Conservation (phyloP, 345 rosid genomes). For the Kandelia obovata region DNA sequence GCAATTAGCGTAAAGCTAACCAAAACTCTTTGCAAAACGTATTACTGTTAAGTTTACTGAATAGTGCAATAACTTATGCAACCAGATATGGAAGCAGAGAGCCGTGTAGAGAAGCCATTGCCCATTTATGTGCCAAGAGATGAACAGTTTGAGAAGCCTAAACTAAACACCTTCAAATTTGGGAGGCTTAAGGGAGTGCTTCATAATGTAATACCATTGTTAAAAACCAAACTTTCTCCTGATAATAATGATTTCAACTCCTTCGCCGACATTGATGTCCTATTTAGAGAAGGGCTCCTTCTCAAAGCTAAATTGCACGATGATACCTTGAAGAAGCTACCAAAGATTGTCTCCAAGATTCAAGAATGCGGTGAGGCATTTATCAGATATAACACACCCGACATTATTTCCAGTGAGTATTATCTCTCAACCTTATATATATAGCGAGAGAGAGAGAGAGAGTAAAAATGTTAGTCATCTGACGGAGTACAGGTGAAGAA, state of each 20-base stretch:
- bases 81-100: slow-evolving; percentile 62
- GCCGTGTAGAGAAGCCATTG: slow-evolving; percentile 83
- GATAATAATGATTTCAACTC: slow-evolving; percentile 52
- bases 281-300: slow-evolving; percentile 81
- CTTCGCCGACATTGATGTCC: slow-evolving; percentile 70
- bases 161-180: slow-evolving; percentile 53
- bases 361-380: slow-evolving; percentile 71
- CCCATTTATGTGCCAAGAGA: slow-evolving; percentile 94
- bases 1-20: too few relatives aligned
- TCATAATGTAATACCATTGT: slow-evolving; percentile 67
- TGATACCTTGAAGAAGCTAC: slow-evolving; percentile 64
- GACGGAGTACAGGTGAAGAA: too few relatives aligned
- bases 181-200: slow-evolving; percentile 76
- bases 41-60: too few relatives aligned
- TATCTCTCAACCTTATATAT: neutral
- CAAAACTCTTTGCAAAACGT: too few relatives aligned
- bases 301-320: slow-evolving; percentile 75
- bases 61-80: neutral
- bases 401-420: slow-evolving; percentile 71
- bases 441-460: too few relatives aligned
- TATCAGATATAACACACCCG: slow-evolving; percentile 82
- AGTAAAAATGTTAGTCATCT: too few relatives aligned
- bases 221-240: slow-evolving; percentile 74
- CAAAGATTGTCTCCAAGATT: slow-evolving; percentile 49
- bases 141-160: slow-evolving; percentile 86